Evolutionary conservation across 106 monocot species (phyloP), one percentile per base, ranked within the genome.

Genomic region (Amphibolis antarctica): DNA sequence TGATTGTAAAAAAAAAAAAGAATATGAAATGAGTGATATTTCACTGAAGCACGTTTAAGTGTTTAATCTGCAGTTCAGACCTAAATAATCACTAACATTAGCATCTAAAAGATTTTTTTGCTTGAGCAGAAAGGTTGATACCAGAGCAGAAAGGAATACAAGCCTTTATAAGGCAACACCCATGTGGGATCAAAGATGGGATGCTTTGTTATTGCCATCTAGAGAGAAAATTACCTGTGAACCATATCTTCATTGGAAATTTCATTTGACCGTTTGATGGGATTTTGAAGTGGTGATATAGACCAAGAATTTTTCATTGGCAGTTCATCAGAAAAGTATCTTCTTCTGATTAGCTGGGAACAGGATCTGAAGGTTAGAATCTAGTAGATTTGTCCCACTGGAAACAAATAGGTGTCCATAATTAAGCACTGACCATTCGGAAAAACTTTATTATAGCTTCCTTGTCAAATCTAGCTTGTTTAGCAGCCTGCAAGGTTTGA

Each of bases 401-500:
- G 50, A 23, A 42, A 60, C 26, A 22, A 3, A 49, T 17, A 14
- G 46, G 13, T 19, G 13, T 14, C 26, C 27, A 20, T 25, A 14
- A 26, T 57, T 25, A 15, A 59, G 63, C 28, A 49, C 71, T 42
- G 22, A 88, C 93, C 88, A 85, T 81, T 25, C 76, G 76, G 53
- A 93, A 93, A 60, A 93, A 93, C 64, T 85, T 93, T 17, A 69
- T 77, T 43, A 93, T 53, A 62, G 93, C 81, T 67, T 93, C 88
- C 78, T 93, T 93, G 79, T 93, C 88, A 70, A 76, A 93, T 81
- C 80, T 80, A 68, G 68, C 93, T 77, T 85, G 85, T 79, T 83
- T 93, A 1, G 88, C 88, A 71, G 93, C 93, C 93, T 86, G 80
- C 53, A 58, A 13, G 11, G 23, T 27, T 21, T 25, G 18, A 27